phyloP scores from a whole-genome alignment of 108 stramenopile genomes.

The Pelagomonas calceolata region DNA sequence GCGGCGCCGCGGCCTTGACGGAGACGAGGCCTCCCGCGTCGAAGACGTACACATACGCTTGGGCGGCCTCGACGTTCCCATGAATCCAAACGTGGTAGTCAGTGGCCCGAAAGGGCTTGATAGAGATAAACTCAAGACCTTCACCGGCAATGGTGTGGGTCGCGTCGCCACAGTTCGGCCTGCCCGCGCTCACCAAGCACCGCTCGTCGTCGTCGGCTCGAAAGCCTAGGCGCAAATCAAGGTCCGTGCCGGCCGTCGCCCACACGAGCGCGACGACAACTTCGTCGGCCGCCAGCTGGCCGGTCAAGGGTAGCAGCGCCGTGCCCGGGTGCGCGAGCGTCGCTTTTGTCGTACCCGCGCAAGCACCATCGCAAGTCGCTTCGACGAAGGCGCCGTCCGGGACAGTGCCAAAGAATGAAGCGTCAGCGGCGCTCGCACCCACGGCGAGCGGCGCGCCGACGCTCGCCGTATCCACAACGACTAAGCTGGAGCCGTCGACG shows the following conservation, averaged over 20 bases:
- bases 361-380: no score
- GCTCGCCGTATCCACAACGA: no score
- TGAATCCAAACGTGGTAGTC: neutral
- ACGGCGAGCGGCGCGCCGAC: no score
- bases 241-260: neutral
- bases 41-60: neutral
- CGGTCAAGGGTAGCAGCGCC: neutral
- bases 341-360: neutral
- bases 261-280: neutral
- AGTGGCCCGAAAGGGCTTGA: neutral
- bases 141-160: neutral
- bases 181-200: neutral
- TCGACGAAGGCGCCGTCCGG: no score
- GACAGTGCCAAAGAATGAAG: no score
- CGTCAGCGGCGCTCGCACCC: no score
- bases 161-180: neutral
- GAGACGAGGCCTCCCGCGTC: neutral
- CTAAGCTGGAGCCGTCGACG: no score
- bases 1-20: neutral
- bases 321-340: no score
- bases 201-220: neutral
- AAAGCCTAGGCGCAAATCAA: neutral
- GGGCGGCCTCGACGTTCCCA: neutral
- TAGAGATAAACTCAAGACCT: neutral
- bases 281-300: neutral